Evolutionary conservation across 345 rosid species (phyloP), one percentile per base, ranked within the genome.

Genomic region (Hirschfeldia incana): DNA sequence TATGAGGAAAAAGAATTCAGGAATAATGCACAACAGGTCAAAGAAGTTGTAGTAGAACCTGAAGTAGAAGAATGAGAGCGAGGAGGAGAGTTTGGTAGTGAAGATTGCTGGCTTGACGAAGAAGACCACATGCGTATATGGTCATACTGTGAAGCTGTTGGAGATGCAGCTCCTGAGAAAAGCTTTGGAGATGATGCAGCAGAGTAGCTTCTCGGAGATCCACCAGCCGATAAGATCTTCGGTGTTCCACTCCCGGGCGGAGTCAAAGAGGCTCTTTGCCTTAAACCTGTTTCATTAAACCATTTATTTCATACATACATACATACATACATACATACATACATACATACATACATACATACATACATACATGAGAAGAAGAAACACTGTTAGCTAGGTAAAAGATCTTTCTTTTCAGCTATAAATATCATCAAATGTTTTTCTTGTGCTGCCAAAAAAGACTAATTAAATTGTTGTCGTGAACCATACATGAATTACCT

Each of bases 41-140:
- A 21, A 21, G 21, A 21, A 21, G 21, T 21, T 21, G 21, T 21
- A 21, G 21, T 21, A 21, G 21, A 21, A 21, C 21, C 97, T 87
- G 97, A 93, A 65, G 83, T 71, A 62, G 97, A 67, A 65, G 97
- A 68, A 66, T 85, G 93, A 2, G 87, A 83, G 58, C 91, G 89
- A 58, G 98, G 97, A 74, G 97, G 97, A 70, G 99, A 95, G 84
- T 87, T 93, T 73, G 96, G 84, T 26, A 96, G 88, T 59, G 97
- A 95, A 66, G 99, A 89, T 84, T 88, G 94, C 76, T 92, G 97
- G 86, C 99, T 95, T 76, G 2, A 2, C 4, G 97, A 81, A 63
- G 94, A 82, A 71, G 90, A 94, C 97, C 97, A 94, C 69, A 81
- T 34, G 15, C 86, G 85, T 26, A 87, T 85, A 39, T 33, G 37